Conservation (phyloP, 192 early-diverging fungal genomes). For the Coemansia reversa region DNA sequence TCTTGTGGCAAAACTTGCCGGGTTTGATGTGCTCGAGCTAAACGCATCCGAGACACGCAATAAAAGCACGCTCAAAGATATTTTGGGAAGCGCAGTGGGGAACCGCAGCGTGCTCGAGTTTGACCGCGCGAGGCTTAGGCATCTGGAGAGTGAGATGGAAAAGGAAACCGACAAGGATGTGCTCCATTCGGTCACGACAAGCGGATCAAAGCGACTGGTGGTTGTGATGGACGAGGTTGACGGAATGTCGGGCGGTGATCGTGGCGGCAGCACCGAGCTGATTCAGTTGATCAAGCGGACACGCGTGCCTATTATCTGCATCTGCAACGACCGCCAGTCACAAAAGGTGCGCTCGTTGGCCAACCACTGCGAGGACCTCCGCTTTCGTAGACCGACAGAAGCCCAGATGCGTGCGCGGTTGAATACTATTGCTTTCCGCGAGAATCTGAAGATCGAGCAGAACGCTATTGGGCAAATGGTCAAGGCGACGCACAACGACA, state of each 20-base stretch:
- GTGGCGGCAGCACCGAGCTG: constrained; percentile 86
- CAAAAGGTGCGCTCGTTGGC: constrained; percentile 83
- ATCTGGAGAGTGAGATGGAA: constrained; percentile 25
- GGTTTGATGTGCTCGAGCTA: constrained; percentile 87
- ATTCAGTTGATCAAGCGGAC: constrained; percentile 89
- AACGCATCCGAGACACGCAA: constrained; percentile 96
- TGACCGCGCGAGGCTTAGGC: constrained; percentile 27
- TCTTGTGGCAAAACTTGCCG: constrained; percentile 75
- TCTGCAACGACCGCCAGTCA: constrained; percentile 92
- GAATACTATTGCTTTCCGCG: constrained; percentile 73
- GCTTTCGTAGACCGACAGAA: constrained; percentile 74
- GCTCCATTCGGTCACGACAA: constrained; percentile 11
- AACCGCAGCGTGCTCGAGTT: constrained; percentile 65
- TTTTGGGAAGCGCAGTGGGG: constrained; percentile 56
- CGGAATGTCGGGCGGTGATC: constrained; percentile 97
- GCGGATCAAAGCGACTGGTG: constrained; percentile 52
- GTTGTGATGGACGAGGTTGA: constrained; percentile 99
- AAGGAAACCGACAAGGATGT: constrained; percentile 32
- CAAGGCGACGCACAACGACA: constrained; percentile 78
- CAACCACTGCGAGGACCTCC: constrained; percentile 78
- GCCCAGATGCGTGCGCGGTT: constrained; percentile 73
- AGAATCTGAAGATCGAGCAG: constrained; percentile 69
- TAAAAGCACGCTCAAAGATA: constrained; percentile 76
- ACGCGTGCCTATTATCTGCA: constrained; percentile 93
- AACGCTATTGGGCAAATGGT: constrained; percentile 85